Evolutionary conservation across 2,329 filamentous ascomycete species (phyloP).

Genomic region (Fusarium subglutinans): DNA sequence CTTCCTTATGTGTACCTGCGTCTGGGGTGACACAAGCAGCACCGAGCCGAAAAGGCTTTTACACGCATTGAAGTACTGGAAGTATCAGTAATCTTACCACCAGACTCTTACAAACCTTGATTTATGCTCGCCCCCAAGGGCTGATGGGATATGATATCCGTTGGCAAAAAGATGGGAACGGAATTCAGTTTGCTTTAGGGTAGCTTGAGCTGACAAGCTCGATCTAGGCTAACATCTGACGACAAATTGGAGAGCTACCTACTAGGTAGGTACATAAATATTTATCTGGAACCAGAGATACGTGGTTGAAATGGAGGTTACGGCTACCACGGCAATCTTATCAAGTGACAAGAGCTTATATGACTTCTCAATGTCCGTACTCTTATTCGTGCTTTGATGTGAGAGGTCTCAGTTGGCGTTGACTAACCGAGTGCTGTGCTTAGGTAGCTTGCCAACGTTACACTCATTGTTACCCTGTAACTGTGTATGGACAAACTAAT

Average conservation of each 20-base stretch:
- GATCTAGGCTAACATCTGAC: background rate
- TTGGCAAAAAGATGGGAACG: background rate
- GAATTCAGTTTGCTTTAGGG: background rate
- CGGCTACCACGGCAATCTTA: too few relatives aligned
- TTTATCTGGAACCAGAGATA: background rate
- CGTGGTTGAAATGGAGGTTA: too few relatives aligned
- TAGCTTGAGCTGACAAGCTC: background rate
- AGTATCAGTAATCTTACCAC: background rate
- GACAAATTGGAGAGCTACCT: background rate
- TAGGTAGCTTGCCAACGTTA: background rate
- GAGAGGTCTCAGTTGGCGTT: background rate
- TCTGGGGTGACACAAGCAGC: constrained; percentile 13
- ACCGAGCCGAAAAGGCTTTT: background rate
- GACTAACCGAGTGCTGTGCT: background rate
- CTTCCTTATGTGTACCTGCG: constrained; percentile 15
- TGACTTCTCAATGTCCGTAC: background rate
- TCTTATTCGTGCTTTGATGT: background rate
- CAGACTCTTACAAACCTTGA: constrained; percentile 3
- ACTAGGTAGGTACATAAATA: background rate
- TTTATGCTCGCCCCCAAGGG: constrained; percentile 16
- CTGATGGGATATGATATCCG: background rate
- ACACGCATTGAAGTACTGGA: background rate
- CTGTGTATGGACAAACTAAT: background rate
- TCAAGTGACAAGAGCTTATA: background rate
- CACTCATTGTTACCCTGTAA: background rate